Conservation (phyloP, 345 rosid species). For the Lepidium sativum region DNA sequence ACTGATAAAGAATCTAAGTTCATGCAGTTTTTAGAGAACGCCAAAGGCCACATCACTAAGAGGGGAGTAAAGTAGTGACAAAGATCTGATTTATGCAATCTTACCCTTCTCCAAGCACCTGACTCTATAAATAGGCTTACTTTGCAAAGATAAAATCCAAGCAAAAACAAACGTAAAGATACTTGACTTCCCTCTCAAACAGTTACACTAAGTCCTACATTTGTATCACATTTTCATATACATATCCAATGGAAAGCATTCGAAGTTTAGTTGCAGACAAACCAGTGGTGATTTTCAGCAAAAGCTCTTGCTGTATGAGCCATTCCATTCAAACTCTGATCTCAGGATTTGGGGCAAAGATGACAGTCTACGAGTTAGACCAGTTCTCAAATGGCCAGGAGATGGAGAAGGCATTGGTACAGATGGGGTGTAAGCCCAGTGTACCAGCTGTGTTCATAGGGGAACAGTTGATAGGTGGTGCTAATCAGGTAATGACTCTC, state of each 20-base stretch:
- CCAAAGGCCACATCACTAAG: slow-evolving; percentile 26
- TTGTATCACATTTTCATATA: background rate
- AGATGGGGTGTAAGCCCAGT: slow-evolving; percentile 49
- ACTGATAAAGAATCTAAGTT: slow-evolving; percentile 14
- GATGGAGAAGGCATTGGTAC: slow-evolving; percentile 48
- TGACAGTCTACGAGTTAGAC: slow-evolving; percentile 66
- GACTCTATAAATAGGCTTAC: slow-evolving; percentile 25
- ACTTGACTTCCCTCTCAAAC: slow-evolving; percentile 3
- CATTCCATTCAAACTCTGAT: slow-evolving; percentile 57
- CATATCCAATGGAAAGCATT: slow-evolving; percentile 30
- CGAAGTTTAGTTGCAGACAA: slow-evolving; percentile 49
- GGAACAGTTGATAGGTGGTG: slow-evolving; percentile 60
- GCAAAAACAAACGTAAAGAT: slow-evolving; percentile 11
- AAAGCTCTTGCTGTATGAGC: slow-evolving; percentile 70
- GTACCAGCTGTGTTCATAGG: slow-evolving; percentile 86
- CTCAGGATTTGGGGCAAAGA: slow-evolving; percentile 63
- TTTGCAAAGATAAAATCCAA: background rate
- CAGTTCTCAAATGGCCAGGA: slow-evolving; percentile 45
- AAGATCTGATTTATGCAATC: slow-evolving; percentile 20
- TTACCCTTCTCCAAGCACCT: slow-evolving; percentile 1
- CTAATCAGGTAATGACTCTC: slow-evolving; percentile 54
- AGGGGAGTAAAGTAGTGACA: slow-evolving; percentile 22
- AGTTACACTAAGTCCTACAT: background rate
- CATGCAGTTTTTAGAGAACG: slow-evolving; percentile 16
- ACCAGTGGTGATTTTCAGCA: slow-evolving; percentile 88